Percentiles rank a stretch among this genome's conserved stretches.
Conservation (phyloP, 176 grass and related monocot genomes). For the Raddia guianensis region DNA sequence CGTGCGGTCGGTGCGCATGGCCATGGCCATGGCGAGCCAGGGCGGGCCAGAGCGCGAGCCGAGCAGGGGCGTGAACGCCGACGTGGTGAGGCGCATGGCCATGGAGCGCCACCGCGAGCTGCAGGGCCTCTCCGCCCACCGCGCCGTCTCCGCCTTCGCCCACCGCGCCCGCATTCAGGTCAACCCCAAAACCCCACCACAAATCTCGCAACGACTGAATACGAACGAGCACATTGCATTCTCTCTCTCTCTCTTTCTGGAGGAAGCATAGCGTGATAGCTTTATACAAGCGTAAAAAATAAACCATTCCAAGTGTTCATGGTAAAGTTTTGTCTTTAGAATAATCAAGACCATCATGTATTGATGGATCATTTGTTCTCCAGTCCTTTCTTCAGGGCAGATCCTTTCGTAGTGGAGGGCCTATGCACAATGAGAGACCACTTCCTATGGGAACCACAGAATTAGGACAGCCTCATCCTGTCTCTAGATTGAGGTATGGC, state of each 20-base stretch:
- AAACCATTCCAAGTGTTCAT: not conserved
- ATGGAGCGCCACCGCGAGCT: slow-evolving; percentile 84
- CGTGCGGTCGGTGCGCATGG: slow-evolving; percentile 68
- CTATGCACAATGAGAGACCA: slow-evolving; percentile 30
- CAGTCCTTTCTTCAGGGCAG: slow-evolving; percentile 78
- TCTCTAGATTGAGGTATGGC: slow-evolving; percentile 75
- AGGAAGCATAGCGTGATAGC: too few relatives aligned
- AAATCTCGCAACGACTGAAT: too few relatives aligned
- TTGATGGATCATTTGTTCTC: slow-evolving; percentile 42
- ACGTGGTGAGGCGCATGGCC: slow-evolving; percentile 51
- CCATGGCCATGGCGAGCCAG: slow-evolving; percentile 57
- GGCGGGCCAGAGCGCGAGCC: not conserved
- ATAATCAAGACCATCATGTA: too few relatives aligned
- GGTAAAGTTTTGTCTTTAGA: not conserved
- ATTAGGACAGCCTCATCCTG: slow-evolving; percentile 51
- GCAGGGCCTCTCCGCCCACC: slow-evolving; percentile 73
- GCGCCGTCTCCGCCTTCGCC: slow-evolving; percentile 70
- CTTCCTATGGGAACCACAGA: slow-evolving; percentile 52
- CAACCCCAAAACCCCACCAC: not conserved
- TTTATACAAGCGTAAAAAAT: not conserved
- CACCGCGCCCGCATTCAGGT: slow-evolving; percentile 85
- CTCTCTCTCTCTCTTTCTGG: too few relatives aligned
- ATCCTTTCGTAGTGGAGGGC: slow-evolving; percentile 44
- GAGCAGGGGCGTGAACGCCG: not conserved
- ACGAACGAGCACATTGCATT: too few relatives aligned